phyloP scores from a whole-genome alignment of 192 early-diverging fungal species.

The Funneliformis geosporum region DNA sequence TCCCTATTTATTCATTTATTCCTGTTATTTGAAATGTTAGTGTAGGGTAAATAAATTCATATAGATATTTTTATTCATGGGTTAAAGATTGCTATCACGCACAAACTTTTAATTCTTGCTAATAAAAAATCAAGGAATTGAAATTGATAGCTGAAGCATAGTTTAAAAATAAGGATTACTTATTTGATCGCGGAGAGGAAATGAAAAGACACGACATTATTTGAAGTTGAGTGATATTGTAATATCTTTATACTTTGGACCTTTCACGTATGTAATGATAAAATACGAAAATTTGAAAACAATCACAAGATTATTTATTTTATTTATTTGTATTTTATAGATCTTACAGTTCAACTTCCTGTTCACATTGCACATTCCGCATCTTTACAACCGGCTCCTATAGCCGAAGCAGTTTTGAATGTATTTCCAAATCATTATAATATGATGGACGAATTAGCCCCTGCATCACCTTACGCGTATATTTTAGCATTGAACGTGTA shows the following conservation, averaged over 20 bases:
- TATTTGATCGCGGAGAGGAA: conserved; percentile 63
- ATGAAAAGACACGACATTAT: conserved; percentile 54
- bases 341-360: conserved; percentile 55
- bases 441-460: conserved; percentile 44
- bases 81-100: conserved; percentile 48
- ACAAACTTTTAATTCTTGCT: conserved; percentile 51
- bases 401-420: conserved; percentile 42
- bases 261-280: conserved; percentile 39
- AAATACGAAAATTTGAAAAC: neutral
- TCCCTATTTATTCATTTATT: no score
- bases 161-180: conserved; percentile 59
- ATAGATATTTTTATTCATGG: no score
- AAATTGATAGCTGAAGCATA: conserved; percentile 49
- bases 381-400: conserved; percentile 49
- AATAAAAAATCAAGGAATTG: conserved; percentile 46
- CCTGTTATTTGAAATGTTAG: no score
- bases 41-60: no score
- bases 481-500: conserved; percentile 50
- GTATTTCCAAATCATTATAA: conserved; percentile 47
- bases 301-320: neutral
- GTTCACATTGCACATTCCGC: conserved; percentile 58
- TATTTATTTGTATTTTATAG: conserved; percentile 33
- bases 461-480: conserved; percentile 46
- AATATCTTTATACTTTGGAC: conserved; percentile 45
- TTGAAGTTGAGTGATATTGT: conserved; percentile 57